Percentiles rank a stretch among this genome's conserved stretches.
phyloP scores from a whole-genome alignment of 345 rosid genomes.

The Arabis hirsuta region DNA sequence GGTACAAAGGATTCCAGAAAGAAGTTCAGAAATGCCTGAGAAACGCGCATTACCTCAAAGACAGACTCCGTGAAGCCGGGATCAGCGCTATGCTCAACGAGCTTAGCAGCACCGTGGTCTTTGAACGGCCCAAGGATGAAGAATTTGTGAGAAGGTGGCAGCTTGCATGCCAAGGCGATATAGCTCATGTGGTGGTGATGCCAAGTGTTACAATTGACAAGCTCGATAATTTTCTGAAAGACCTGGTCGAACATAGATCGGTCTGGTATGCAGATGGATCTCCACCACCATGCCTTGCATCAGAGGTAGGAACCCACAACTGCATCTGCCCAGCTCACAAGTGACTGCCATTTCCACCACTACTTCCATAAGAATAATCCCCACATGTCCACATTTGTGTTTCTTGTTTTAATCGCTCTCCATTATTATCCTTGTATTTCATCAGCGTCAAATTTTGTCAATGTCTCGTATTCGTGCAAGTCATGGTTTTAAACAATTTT shows the following conservation, averaged over 20 bases:
- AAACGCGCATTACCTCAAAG: constrained; percentile 90
- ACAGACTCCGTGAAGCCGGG: constrained; percentile 61
- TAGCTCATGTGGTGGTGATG: constrained; percentile 95
- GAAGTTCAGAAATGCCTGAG: constrained; percentile 95
- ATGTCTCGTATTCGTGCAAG: background rate
- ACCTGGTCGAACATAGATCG: constrained; percentile 57
- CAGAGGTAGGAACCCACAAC: constrained; percentile 66
- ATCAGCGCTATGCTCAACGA: constrained; percentile 93
- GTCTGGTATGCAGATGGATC: constrained; percentile 64
- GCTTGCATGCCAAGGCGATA: constrained; percentile 87
- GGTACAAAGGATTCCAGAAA: constrained; percentile 92
- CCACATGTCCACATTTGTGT: constrained; percentile 2
- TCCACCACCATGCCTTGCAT: constrained; percentile 66
- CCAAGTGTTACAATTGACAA: constrained; percentile 82
- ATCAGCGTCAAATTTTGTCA: constrained; percentile 25
- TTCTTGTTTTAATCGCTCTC: constrained; percentile 6
- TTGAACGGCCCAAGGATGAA: constrained; percentile 89
- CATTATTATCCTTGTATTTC: background rate
- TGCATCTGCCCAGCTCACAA: constrained; percentile 71
- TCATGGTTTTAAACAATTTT: constrained; percentile 3
- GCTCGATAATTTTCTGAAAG: constrained; percentile 73
- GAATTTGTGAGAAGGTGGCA: constrained; percentile 94
- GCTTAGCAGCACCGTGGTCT: constrained; percentile 94
- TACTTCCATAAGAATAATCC: too few species aligned
- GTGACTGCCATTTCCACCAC: constrained; percentile 30